These are phyloP conservation scores for Craterostigma plantagineum DNA, from an alignment of 257 asterid genomes.

Conservation along the genomic window DNA sequence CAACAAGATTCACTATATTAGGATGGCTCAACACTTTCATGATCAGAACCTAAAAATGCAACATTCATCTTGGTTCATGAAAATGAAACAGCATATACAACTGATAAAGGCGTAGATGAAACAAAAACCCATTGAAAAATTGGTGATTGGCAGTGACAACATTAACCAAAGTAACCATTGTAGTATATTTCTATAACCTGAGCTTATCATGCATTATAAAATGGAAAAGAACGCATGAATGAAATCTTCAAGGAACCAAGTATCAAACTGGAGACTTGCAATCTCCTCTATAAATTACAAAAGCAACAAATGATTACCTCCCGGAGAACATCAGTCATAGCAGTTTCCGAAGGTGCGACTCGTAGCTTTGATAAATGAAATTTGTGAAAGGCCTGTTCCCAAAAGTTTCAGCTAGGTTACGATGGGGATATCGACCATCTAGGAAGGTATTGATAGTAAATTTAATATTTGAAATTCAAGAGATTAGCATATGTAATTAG, in stretches of 20 bases:
- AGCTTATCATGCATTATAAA: too few species aligned
- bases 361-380: conserved; percentile 84
- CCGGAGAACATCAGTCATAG: conserved; percentile 93
- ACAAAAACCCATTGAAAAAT: too few species aligned
- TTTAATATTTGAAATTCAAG: too few species aligned
- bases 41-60: conserved; percentile 48
- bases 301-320: conserved; percentile 47
- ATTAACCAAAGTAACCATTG: too few species aligned
- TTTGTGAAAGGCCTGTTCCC: conserved; percentile 83
- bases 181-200: too few species aligned
- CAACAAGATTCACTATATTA: conserved; percentile 80
- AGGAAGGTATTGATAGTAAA: too few species aligned
- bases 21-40: conserved; percentile 95
- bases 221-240: too few species aligned
- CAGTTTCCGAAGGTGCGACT: conserved; percentile 97
- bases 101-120: too few species aligned
- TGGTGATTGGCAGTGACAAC: too few species aligned
- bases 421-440: not conserved
- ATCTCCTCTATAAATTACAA: not conserved
- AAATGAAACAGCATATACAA: too few species aligned
- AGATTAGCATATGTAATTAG: too few species aligned
- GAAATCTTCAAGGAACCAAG: not conserved
- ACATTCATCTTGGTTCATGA: not conserved
- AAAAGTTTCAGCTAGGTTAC: conserved; percentile 2
- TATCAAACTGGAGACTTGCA: not conserved